phyloP scores from a whole-genome alignment of 495 filamentous ascomycete species.

The Chaetomium cochliodes region DNA sequence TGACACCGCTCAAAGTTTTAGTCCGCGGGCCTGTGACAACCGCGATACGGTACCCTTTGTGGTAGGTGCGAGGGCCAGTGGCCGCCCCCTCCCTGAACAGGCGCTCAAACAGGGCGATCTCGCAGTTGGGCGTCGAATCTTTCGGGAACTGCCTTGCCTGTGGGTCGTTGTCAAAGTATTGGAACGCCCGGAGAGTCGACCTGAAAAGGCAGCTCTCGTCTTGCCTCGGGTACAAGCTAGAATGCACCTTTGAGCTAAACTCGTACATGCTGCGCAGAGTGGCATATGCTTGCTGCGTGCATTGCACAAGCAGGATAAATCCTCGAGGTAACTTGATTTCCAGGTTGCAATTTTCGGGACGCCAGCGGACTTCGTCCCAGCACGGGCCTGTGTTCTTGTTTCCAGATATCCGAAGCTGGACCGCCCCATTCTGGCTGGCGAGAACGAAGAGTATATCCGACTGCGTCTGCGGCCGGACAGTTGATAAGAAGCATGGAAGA shows the following conservation, averaged over 20 bases:
- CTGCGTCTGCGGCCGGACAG: slow-evolving; percentile 65
- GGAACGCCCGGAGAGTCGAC: slow-evolving; percentile 63
- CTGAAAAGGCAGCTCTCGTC: slow-evolving; percentile 68
- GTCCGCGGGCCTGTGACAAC: slow-evolving; percentile 72
- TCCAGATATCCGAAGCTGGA: slow-evolving; percentile 70
- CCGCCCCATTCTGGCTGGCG: slow-evolving; percentile 70
- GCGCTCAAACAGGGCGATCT: slow-evolving; percentile 69
- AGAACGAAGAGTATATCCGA: slow-evolving; percentile 66
- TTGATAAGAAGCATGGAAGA: slow-evolving; percentile 69
- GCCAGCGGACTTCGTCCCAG: slow-evolving; percentile 81
- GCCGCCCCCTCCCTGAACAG: slow-evolving; percentile 60
- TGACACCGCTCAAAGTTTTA: slow-evolving; percentile 71
- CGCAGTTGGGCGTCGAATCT: slow-evolving; percentile 67
- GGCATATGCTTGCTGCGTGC: slow-evolving; percentile 70
- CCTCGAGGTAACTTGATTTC: slow-evolving; percentile 65
- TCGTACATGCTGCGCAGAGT: slow-evolving; percentile 78
- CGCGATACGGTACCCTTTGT: slow-evolving; percentile 72
- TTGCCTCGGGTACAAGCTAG: slow-evolving; percentile 59
- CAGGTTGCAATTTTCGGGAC: slow-evolving; percentile 58
- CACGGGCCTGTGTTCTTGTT: slow-evolving; percentile 65
- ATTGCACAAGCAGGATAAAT: slow-evolving; percentile 65
- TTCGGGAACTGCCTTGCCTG: slow-evolving; percentile 67
- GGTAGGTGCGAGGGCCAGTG: slow-evolving; percentile 63
- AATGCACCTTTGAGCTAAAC: slow-evolving; percentile 70
- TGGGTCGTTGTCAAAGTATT: slow-evolving; percentile 68